Base-by-base conservation (phyloP, 352 stramenopile genomes). In the Pythium biforme region DNA sequence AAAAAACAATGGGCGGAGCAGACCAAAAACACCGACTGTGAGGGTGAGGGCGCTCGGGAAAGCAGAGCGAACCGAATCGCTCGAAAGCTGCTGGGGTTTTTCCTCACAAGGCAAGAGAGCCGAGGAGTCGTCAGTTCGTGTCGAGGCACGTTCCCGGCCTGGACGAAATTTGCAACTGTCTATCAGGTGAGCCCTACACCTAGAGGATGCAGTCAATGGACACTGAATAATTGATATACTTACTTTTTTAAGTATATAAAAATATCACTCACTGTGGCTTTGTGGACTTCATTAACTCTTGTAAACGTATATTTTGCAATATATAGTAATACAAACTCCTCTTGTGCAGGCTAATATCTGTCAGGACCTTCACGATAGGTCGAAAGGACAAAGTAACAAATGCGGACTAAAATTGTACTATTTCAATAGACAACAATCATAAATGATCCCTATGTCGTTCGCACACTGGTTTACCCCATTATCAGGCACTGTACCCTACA, bases 71-170 rank as follows among this genome's bases (percentile, higher is more conserved):
- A 59, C 52, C 39, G 39, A 39, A 59, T 50, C 23, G 37, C 37
- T 43, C 37, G 14, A 40, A 40, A 17, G n/a, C 39, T 14, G 51
- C 22, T 34, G n/a, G n/a, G n/a, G n/a, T 46, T n/a, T 51, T 54
- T 43, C 37, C 37, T 29, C 26, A 15, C 20, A 23, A 20, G 15
- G 46, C 23, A 19, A 40, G 33, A 40, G 27, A 37, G 11, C 15
- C 7, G 49, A 45, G 49, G 29, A 55, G 29, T 43, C 49, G 49
- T 55, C 27, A 41, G 49, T 26, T 55, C 49, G 49, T 37, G 49
- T 41, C 46, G 2, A 52, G 23, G 46, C 46, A 34, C 46, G 46
- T 52, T 52, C 46, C 25, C 22, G 23, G 14, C 17, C 20, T 8
- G 1, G 15, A 29, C 2, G 31, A 54, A 54, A 54, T 40, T 54